phyloP scores from a whole-genome alignment of 176 grass and related monocot genomes.

The Leersia perrieri region DNA sequence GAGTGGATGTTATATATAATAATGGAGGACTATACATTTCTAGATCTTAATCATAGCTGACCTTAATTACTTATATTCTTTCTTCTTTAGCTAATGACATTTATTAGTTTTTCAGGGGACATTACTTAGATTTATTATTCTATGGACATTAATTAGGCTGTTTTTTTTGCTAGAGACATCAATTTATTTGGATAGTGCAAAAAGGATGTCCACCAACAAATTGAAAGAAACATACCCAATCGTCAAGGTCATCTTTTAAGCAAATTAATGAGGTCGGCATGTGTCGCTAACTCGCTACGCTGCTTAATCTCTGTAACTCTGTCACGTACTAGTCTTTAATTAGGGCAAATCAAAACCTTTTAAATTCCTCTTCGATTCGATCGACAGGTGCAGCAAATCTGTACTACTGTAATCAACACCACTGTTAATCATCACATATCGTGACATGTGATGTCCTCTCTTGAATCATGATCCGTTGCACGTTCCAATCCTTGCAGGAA shows the following conservation, averaged over 20 bases:
- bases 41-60: neutral
- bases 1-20: neutral
- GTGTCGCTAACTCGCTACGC: neutral
- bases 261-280: constrained; percentile 13
- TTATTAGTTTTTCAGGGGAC: neutral
- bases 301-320: no score
- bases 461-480: constrained; percentile 28
- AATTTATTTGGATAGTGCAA: neutral
- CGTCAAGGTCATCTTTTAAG: neutral
- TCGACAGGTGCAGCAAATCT: no score
- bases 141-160: neutral
- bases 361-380: no score
- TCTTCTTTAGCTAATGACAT: neutral
- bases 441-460: neutral
- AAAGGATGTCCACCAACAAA: constrained; percentile 1
- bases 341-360: no score
- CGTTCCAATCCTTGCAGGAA: constrained; percentile 39
- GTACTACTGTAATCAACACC: constrained; percentile 3
- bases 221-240: neutral
- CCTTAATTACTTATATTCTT: neutral
- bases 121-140: neutral
- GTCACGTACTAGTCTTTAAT: no score
- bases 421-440: neutral
- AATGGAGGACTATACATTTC: neutral
- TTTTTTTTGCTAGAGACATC: no score